phyloP scores from a whole-genome alignment of 1,139 yeast species.

The Candida glucosophila region DNA sequence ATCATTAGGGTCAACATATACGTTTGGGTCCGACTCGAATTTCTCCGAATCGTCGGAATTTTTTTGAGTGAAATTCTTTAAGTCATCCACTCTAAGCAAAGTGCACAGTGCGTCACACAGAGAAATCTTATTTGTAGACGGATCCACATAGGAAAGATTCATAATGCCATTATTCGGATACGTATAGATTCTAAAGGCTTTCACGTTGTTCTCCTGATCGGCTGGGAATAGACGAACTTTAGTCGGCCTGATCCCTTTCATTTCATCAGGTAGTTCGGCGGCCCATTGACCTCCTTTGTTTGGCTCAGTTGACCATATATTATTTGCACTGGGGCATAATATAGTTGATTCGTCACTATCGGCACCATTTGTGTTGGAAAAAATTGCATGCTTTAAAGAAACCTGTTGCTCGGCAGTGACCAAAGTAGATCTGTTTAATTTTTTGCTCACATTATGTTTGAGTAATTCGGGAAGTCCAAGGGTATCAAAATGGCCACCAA shows the following conservation, averaged over 20 bases:
- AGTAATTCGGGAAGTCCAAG: constrained; percentile 48
- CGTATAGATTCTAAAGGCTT: constrained; percentile 64
- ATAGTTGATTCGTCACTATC: constrained; percentile 27
- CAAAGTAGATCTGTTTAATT: constrained; percentile 20
- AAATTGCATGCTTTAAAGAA: constrained; percentile 53
- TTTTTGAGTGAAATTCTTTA: constrained; percentile 15
- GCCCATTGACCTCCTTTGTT: constrained; percentile 60
- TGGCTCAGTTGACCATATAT: constrained; percentile 49
- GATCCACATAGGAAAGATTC: constrained; percentile 84
- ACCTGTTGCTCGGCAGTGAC: constrained; percentile 59
- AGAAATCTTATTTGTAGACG: constrained; percentile 43
- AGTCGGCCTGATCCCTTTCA: constrained; percentile 53
- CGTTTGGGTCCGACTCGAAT: constrained; percentile 15
- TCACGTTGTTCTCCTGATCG: constrained; percentile 43
- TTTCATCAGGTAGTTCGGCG: constrained; percentile 48
- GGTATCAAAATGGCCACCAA: constrained; percentile 69
- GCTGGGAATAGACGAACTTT: constrained; percentile 69
- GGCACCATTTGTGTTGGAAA: constrained; percentile 45
- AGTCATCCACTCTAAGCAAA: constrained; percentile 25
- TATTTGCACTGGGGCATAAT: constrained; percentile 48
- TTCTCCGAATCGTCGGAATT: constrained; percentile 16
- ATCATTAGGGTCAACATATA: constrained; percentile 22
- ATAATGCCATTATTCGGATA: constrained; percentile 81
- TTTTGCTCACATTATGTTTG: constrained; percentile 19
- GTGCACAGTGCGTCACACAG: constrained; percentile 91